Base-by-base conservation (phyloP, 768 basidiomycete species). In the Amanita brunnescens region DNA sequence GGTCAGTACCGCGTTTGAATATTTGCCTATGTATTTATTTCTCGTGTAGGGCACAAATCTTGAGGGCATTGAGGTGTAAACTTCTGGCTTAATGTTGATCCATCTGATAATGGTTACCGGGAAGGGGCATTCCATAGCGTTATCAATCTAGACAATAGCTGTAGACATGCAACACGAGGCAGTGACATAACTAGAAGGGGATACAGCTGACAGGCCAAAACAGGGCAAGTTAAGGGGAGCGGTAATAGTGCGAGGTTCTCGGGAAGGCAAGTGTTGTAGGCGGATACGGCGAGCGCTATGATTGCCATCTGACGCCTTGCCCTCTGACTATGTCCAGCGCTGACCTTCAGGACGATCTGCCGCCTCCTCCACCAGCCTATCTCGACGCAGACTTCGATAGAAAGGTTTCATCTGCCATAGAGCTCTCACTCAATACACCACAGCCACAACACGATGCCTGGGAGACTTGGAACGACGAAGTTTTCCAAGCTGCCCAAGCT, bases 21-120 rank as follows among this genome's bases (percentile, higher is more conserved):
- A 39, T 55, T 54, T 16, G 52, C 14, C 18, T 32, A 20, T 12
- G 47, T 14, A 29, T 41, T 32, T 20, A 34, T 45, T 3, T 20
- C 29, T 49, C 34, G 8, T 46, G 37, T 57, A 91, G 89, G 89
- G 89, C 30, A 92, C 87, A 7, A 91, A 87, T 64, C 61, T 90
- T 52, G 89, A 92, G 65, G 87, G 83, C 8, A 89, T 91, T 52
- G 87, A 90, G 64, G 75, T 91, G 16, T 91, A 68, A 47, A 37
- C 43, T 44, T 39, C 9, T 47, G 33, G 13, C 16, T 35, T 34
- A 2, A 3, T 42, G 20, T 29, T 10, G 8, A 20, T 5, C 26
- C 26, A 29, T 29, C 26, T 29, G 26, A 7, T 29, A 29, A 29
- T 29, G 3, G 7, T 29, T 18, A 20, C 16, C 26, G 26, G 7